Base-by-base conservation (phyloP, 495 filamentous ascomycete genomes). In the Podospora comata region DNA sequence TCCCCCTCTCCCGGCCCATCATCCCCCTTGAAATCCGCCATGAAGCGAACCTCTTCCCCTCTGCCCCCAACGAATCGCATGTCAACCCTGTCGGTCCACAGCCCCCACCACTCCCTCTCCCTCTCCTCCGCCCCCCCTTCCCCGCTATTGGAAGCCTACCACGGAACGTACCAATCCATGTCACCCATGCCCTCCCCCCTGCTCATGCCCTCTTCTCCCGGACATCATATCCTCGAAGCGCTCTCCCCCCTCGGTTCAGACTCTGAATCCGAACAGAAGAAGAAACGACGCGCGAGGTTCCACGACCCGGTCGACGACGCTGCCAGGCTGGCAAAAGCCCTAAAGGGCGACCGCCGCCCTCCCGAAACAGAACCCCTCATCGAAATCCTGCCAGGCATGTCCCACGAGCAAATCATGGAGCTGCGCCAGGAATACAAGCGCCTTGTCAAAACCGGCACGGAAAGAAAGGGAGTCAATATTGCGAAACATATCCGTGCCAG, bases 401-500 rank as follows among this genome's bases (percentile, higher is more conserved):
- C 90, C 9, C 90, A 92, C 74, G 92, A 94, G 70, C 92, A 98
- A 70, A 85, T 98, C 59, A 82, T 96, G 72, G 85, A 91, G 65
- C 84, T 99, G 28, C 89, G 94, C 6, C 81, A 83, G 30, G 93
- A 97, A 76, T 99, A 98, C 83, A 97, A 97, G 77, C 87, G 87
- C 53, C 87, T 92, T 55, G 92, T 94, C 72, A 94, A 93, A 74
- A 86, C 85, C 27, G 84, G 84, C 20, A 62, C 80, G 7, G 87
- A 90, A 67, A 87, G 86, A 64, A 92, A 91, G 70, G 92, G 93
- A 28, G 91, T 99, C 72, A 98, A 97, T 79, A 86, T 99, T 62
- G 92, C 95, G 65, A 99, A 99, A 77, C 95, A 98, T 81, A 91
- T 98, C 74, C 94, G 95, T 63, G 84, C 90, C 9, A 86, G 90